phyloP scores from a whole-genome alignment of 75 land plant genomes.

The Pinus tabuliformis region DNA sequence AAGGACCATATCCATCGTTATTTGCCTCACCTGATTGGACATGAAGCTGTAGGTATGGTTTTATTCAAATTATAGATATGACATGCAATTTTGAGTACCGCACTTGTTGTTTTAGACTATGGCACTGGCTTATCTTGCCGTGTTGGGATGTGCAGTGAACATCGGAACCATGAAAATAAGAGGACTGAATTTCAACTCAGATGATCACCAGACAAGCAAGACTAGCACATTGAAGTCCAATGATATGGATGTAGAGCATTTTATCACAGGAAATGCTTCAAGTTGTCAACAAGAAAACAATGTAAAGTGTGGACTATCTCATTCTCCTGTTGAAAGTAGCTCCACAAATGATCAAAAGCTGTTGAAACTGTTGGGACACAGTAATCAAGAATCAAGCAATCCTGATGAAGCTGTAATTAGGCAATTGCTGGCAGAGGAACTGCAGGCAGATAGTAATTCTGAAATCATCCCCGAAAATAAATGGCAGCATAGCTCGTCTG shows the following conservation, averaged over 20 bases:
- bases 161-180: constrained; percentile 71
- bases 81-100: not conserved
- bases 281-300: not conserved
- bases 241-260: not conserved
- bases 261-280: not conserved
- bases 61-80: not conserved
- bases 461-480: not conserved
- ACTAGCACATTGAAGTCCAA: not conserved
- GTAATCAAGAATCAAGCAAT: constrained; percentile 1
- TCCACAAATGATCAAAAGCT: not conserved
- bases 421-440: constrained; percentile 8
- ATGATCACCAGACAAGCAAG: constrained; percentile 12
- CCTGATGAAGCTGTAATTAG: constrained; percentile 1
- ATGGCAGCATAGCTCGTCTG: constrained; percentile 1
- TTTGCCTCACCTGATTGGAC: constrained; percentile 79
- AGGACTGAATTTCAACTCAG: constrained; percentile 50
- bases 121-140: not conserved
- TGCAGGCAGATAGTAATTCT: not conserved
- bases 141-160: constrained; percentile 52
- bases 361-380: not conserved
- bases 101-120: not conserved
- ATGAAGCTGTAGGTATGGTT: constrained; percentile 82
- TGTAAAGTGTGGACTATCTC: not conserved
- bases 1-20: constrained; percentile 71
- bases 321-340: not conserved